These are phyloP conservation scores for Parmelia sp. DNA, from an alignment of 495 filamentous ascomycete genomes.

Conservation along the genomic window DNA sequence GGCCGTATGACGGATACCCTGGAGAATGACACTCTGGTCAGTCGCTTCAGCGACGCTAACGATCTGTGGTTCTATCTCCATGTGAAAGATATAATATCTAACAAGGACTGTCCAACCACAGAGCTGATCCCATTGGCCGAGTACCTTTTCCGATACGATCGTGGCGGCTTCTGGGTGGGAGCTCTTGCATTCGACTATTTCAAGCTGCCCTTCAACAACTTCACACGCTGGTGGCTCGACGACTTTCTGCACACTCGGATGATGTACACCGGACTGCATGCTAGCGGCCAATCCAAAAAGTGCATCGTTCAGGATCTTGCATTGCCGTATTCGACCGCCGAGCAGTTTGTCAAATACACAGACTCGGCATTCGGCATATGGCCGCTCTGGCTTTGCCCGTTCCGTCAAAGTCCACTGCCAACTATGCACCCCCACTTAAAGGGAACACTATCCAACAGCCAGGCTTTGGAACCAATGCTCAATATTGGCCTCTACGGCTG, in stretches of 20 bases:
- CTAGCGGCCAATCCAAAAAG: constrained; percentile 40
- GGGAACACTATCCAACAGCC: constrained; percentile 16
- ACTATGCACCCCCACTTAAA: constrained; percentile 36
- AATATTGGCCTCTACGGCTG: constrained; percentile 52
- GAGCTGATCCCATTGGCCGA: constrained; percentile 51
- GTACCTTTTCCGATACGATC: constrained; percentile 60
- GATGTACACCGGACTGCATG: constrained; percentile 52
- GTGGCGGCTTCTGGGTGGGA: constrained; percentile 55
- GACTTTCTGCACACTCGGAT: constrained; percentile 49
- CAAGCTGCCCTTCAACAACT: constrained; percentile 47
- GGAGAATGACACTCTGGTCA: constrained; percentile 18
- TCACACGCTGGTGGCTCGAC: constrained; percentile 49
- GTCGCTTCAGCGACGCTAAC: constrained; percentile 40
- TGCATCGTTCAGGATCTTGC: constrained; percentile 55
- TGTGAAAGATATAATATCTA: constrained; percentile 26
- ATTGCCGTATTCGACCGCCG: constrained; percentile 41
- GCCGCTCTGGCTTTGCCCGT: constrained; percentile 56
- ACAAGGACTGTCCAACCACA: constrained; percentile 22
- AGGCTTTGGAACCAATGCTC: constrained; percentile 36
- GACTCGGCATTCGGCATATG: constrained; percentile 43
- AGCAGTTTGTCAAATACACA: constrained; percentile 45
- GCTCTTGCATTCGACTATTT: constrained; percentile 49
- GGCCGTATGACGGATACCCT: constrained; percentile 39
- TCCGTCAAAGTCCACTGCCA: constrained; percentile 30
- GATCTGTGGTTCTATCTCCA: constrained; percentile 60